A percentile compares a stretch with the other conserved stretches of the same genome.
phyloP scores from a whole-genome alignment of 1,139 yeast species.

The Diutina pseudorugosa region DNA sequence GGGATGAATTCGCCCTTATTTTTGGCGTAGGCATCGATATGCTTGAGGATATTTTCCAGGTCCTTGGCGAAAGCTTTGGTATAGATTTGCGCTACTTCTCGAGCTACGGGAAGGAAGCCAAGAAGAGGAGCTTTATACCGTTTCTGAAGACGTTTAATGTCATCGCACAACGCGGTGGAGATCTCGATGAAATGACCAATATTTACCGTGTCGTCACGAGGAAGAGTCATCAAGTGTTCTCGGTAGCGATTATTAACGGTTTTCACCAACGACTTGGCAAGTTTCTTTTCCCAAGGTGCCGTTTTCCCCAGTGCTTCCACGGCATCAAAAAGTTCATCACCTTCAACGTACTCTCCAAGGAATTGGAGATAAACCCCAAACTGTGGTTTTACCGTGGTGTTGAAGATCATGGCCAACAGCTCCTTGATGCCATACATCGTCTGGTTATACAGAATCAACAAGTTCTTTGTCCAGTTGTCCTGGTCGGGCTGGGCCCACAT shows the following conservation, averaged over 20 bases:
- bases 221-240: slow-evolving; percentile 42
- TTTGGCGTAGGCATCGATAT: slow-evolving; percentile 34
- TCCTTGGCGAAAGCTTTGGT: slow-evolving; percentile 39
- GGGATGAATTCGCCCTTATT: slow-evolving; percentile 28
- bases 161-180: slow-evolving; percentile 41
- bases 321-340: slow-evolving; percentile 31
- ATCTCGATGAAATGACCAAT: slow-evolving; percentile 48
- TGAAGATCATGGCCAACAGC: slow-evolving; percentile 33
- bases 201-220: slow-evolving; percentile 50
- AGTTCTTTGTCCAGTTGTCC: slow-evolving; percentile 37
- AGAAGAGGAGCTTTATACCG: slow-evolving; percentile 50
- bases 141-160: slow-evolving; percentile 43
- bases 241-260: slow-evolving; percentile 52
- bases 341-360: slow-evolving; percentile 39
- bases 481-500: slow-evolving; percentile 41
- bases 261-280: slow-evolving; percentile 36
- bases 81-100: background rate
- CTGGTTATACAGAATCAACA: slow-evolving; percentile 36
- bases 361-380: slow-evolving; percentile 44
- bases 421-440: slow-evolving; percentile 36
- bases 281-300: slow-evolving; percentile 39
- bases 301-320: slow-evolving; percentile 27
- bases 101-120: slow-evolving; percentile 37
- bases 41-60: slow-evolving; percentile 45
- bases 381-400: slow-evolving; percentile 40